Evolutionary conservation across 1,284 basidiomycete species (phyloP), one percentile per base, ranked within the genome.

Genomic region (Rhodotorula sp.): DNA sequence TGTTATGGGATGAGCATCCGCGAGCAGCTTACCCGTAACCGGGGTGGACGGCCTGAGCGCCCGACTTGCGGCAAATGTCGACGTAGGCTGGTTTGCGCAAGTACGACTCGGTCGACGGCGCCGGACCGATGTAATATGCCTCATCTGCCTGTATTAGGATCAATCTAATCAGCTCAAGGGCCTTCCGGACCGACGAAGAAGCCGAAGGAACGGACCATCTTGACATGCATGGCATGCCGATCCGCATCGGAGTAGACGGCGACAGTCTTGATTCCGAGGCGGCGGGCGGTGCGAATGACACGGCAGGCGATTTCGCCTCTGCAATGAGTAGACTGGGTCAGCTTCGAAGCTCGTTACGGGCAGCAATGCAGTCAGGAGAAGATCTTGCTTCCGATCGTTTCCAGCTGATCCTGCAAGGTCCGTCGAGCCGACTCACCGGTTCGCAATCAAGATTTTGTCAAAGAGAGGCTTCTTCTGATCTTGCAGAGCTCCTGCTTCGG

Each of bases 301-400:
- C 94, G 88, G 80, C 92, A 93, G 5, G 94, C 94, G 72, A 97
- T 97, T 82, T 97, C 94, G 56, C 94, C 94, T 79, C 92, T 92
- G 74, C 34, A 15, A 45, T 57, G 3, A 45, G 28, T 49, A 38
- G 43, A 52, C 48, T 7, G 19, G 26, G 18, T 57, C 28, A 62
- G n/a, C 7, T 3, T n/a, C n/a, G n/a, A n/a, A n/a, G n/a, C n/a
- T n/a, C n/a, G n/a, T n/a, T n/a, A n/a, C n/a, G n/a, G n/a, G n/a
- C n/a, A n/a, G n/a, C n/a, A n/a, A n/a, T n/a, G n/a, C n/a, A n/a
- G n/a, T n/a, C n/a, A n/a, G n/a, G n/a, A 15, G 23, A 26, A 60
- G 38, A 48, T 52, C 5, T 43, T 10, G 8, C 1, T 2, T 2
- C 38, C 38, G 10, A 14, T 10, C 10, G 38, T 43, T 2, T 2